Percentiles rank a stretch among this genome's conserved stretches.
Conservation (phyloP, 2,329 filamentous ascomycete species). For the Leptoxyphium fumago region DNA sequence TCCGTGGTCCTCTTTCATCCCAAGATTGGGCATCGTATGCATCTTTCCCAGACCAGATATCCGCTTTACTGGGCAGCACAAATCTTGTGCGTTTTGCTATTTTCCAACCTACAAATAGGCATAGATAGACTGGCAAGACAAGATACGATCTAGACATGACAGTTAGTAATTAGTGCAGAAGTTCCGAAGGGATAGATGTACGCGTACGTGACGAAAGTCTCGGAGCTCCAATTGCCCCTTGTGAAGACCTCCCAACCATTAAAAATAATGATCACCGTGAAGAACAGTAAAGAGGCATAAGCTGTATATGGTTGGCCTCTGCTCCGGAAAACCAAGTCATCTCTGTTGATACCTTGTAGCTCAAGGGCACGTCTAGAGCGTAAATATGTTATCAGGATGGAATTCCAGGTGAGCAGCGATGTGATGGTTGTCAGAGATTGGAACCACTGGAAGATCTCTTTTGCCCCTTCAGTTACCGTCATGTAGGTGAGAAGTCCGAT, state of each 20-base stretch:
- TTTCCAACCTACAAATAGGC: conserved; percentile 49
- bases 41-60: conserved; percentile 33
- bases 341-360: conserved; percentile 14
- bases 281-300: conserved; percentile 42
- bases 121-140: conserved; percentile 23
- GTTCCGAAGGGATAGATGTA: conserved; percentile 9
- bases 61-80: conserved; percentile 26
- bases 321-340: conserved; percentile 25
- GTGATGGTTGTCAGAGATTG: conserved; percentile 21
- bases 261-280: conserved; percentile 49
- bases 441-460: conserved; percentile 21
- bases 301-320: conserved; percentile 40
- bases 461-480: conserved; percentile 21
- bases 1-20: conserved; percentile 28
- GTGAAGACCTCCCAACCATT: too few species aligned
- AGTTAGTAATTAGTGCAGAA: conserved; percentile 25
- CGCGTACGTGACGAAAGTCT: too few species aligned
- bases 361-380: conserved; percentile 15
- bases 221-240: too few species aligned
- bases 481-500: conserved; percentile 43
- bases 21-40: conserved; percentile 31
- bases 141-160: conserved; percentile 32
- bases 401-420: conserved; percentile 19
- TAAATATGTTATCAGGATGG: conserved; percentile 15
- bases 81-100: conserved; percentile 45